Evolutionary conservation across 2,329 filamentous ascomycete genomes (phyloP), one percentile per base, ranked within the genome.

Genomic region (Cercospora zeae-maydis): DNA sequence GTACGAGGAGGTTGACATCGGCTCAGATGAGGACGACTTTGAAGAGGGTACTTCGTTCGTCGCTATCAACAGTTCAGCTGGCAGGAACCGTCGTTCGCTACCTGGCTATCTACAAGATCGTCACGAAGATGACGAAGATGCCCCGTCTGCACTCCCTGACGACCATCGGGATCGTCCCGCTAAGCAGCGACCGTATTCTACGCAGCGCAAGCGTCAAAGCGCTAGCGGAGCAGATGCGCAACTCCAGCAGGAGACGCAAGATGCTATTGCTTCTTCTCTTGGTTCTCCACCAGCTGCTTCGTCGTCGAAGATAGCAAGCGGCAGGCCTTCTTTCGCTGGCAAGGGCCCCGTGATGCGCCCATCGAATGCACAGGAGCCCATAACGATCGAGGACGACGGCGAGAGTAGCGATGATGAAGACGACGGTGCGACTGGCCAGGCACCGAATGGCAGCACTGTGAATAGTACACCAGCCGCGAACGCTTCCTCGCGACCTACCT

Each of bases 391-490:
- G 7, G 72, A 71, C 21, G 71, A 74, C 16, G 61, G 65, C 34
- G 63, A 68, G 14, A 66, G 66, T 10, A 62, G 60, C 24, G 67
- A 69, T 19, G 66, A 69, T 14, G 64, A 68, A 31, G 65, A 63
- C 36, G 58, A 66, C 9, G 70, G 87, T 86, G 71, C 88, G 84
- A 66, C 87, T 84, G 67, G 86, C 82, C 57, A 86, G 78, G n/a
- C 84, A 85, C 66, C 54, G 3, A 65, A 62, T 30, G 64, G 66
- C 27, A 52, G 36, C 31, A 58, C 55, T 13, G 33, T 13, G 30
- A 60, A 63, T 45, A 34, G 39, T 10, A 55, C 47, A 36, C 59
- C 47, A 7, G 42, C 51, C 30, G 36, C 49, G 34, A 59, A 49
- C 14, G 21, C 30, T 1, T 24, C 52, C 16, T 58, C 53, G 1